Evolutionary conservation across 768 basidiomycete genomes (phyloP).

Genomic region (Psilocybe subaeruginosa): DNA sequence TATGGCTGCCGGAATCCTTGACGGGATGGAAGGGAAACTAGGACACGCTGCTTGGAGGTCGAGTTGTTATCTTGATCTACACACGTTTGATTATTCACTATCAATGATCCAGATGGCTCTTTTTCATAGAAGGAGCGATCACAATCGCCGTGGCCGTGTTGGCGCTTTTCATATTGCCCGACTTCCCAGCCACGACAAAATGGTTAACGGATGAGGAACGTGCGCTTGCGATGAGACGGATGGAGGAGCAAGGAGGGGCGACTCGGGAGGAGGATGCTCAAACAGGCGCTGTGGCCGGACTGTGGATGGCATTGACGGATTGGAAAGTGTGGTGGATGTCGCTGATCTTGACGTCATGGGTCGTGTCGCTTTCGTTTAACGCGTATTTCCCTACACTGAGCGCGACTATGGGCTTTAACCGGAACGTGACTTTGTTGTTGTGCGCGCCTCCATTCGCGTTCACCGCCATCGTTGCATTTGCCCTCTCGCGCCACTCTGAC

Average conservation of each 20-base stretch:
- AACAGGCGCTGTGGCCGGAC: constrained; percentile 43
- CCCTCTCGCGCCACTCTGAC: constrained; percentile 71
- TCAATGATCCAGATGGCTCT: constrained; percentile 60
- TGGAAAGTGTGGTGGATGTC: constrained; percentile 86
- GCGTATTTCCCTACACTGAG: constrained; percentile 84
- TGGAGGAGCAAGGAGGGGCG: constrained; percentile 60
- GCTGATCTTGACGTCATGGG: constrained; percentile 59
- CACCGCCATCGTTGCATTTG: constrained; percentile 61
- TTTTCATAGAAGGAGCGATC: constrained; percentile 72
- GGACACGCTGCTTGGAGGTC: constrained; percentile 81
- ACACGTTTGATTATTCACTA: not conserved
- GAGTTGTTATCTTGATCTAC: constrained; percentile 17
- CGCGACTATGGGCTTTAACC: constrained; percentile 70
- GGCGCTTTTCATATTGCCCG: constrained; percentile 73
- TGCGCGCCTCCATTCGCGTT: constrained; percentile 81
- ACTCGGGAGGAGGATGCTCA: constrained; percentile 58
- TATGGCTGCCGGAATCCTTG: constrained; percentile 78
- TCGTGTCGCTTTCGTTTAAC: constrained; percentile 73
- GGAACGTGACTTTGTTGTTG: constrained; percentile 69
- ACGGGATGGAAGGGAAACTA: constrained; percentile 71
- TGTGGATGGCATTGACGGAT: constrained; percentile 67
- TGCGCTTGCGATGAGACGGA: constrained; percentile 60
- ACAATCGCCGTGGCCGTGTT: constrained; percentile 54
- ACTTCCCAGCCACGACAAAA: constrained; percentile 65
- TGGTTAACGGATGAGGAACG: constrained; percentile 66